Evolutionary conservation across 257 asterid genomes (phyloP), one percentile per base, ranked within the genome.

Genomic region (Ophiorrhiza pumila): DNA sequence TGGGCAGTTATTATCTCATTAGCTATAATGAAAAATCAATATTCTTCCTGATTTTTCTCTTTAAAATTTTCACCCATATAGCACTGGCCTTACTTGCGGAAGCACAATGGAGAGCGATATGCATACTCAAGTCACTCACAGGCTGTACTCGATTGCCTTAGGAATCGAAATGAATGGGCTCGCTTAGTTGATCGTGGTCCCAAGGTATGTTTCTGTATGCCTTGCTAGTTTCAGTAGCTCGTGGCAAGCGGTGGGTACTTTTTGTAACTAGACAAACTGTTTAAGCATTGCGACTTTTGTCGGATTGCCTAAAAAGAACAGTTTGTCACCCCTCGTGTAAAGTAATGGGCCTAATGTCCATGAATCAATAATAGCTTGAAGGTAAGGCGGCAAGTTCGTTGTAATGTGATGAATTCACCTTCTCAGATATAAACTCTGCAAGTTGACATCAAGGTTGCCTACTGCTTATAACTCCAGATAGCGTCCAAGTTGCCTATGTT

Each of bases 181-280:
- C 93, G 93, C 74, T 83, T 93, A 78, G 95, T 93, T 76, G 98
- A 93, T 82, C 98, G 98, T 71, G 98, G 98, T 78, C 93, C 98
- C 71, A 93, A 91, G 93, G 97, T 93, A 85, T 63, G 70, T 78
- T 32, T 72, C 46, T 65, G 49, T 41, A 23, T 62, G 35, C 15
- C n/a, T 57, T n/a, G 17, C 60, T 76, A 23, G 49, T 61, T 25
- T 52, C 14, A 8, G 55, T 42, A 46, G 37, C 41, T 70, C 42
- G 56, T 41, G 11, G 15, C 20, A n/a, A 9, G 69, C 34, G 39
- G 27, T 41, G 1, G n/a, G 59, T 53, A 20, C 31, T 1, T 49
- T 47, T 55, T 20, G 66, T 49, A 42, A 37, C 50, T 52, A 65
- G 11, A 47, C 18, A 10, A 17, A 53, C 23, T 5, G n/a, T n/a